Percentiles rank a stretch among this genome's conserved stretches.
phyloP scores from a whole-genome alignment of 2,329 filamentous ascomycete genomes.

The Aspergillus bombycis region DNA sequence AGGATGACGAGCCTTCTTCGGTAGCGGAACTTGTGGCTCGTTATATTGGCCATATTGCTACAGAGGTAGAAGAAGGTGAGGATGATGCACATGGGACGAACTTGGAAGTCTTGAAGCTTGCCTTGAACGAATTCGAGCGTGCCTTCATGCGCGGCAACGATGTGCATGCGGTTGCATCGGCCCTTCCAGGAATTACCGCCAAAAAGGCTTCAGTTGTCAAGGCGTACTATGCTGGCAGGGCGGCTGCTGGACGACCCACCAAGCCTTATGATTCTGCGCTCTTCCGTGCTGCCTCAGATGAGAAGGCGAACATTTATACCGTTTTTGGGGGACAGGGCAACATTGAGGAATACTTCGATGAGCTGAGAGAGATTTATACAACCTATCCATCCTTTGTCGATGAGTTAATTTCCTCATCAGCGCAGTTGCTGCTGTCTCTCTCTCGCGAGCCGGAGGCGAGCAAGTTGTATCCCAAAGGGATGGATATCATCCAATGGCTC shows the following conservation, averaged over 20 bases:
- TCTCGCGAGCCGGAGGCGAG: conserved; percentile 82
- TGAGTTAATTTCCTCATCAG: conserved; percentile 78
- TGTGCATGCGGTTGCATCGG: conserved; percentile 85
- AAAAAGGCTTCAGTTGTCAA: conserved; percentile 91
- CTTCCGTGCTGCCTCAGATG: conserved; percentile 82
- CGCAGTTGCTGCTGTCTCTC: conserved; percentile 83
- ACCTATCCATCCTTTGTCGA: conserved; percentile 91
- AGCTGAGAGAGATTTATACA: conserved; percentile 85
- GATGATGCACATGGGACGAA: conserved; percentile 87
- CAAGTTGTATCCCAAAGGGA: conserved; percentile 96
- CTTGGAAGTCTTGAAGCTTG: conserved; percentile 87
- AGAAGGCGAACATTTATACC: conserved; percentile 82
- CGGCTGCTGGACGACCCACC: conserved; percentile 81
- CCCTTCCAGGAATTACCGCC: conserved; percentile 82
- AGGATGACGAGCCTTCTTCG: conserved; percentile 98
- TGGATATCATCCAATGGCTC: conserved; percentile 93
- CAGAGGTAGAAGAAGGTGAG: conserved; percentile 88
- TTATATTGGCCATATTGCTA: conserved; percentile 87
- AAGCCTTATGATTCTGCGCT: conserved; percentile 93
- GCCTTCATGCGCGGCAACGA: conserved; percentile 94
- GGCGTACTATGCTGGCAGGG: conserved; percentile 88
- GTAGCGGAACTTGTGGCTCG: conserved; percentile 87
- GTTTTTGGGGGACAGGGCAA: conserved; percentile 98
- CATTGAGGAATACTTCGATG: conserved; percentile 99
- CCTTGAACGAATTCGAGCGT: conserved; percentile 94